Percentiles rank a stretch among this genome's conserved stretches.
Evolutionary conservation across 192 early-diverging fungal genomes (phyloP).

Genomic region (Polychytrium aggregatum): DNA sequence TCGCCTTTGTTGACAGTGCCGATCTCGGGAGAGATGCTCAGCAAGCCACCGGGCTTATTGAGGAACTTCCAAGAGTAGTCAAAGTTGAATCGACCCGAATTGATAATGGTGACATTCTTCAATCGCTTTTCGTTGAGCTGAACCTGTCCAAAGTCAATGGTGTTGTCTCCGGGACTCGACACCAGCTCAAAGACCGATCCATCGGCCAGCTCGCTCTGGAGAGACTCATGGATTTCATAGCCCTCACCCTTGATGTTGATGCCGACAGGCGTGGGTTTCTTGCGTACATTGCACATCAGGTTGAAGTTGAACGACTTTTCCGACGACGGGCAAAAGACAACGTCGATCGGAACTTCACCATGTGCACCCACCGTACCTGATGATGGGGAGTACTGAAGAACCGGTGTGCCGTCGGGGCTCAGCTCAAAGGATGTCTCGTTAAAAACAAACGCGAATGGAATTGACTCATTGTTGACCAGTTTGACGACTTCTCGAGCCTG

Average conservation of each 20-base stretch:
- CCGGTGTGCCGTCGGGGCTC: conserved; percentile 18
- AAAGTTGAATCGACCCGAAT: conserved; percentile 48
- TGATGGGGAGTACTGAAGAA: conserved; percentile 31
- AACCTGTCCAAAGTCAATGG: conserved; percentile 43
- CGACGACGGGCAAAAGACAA: conserved; percentile 34
- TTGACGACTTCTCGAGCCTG: conserved; percentile 40
- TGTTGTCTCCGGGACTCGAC: too few relatives aligned
- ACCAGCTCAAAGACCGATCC: conserved; percentile 26
- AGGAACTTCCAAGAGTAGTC: conserved; percentile 41
- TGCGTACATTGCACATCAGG: conserved; percentile 38
- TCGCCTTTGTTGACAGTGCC: conserved; percentile 46
- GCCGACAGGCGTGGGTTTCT: conserved; percentile 44
- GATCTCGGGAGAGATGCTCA: conserved; percentile 32
- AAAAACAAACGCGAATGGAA: conserved; percentile 40
- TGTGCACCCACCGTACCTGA: conserved; percentile 30
- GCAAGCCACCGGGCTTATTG: conserved; percentile 8
- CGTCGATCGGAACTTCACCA: conserved; percentile 36
- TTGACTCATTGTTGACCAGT: conserved; percentile 38
- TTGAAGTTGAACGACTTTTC: conserved; percentile 53
- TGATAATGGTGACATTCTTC: conserved; percentile 34
- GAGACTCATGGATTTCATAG: conserved; percentile 41
- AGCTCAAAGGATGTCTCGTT: conserved; percentile 39
- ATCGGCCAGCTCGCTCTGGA: conserved; percentile 38
- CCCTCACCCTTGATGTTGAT: conserved; percentile 55
- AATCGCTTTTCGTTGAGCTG: conserved; percentile 44